phyloP scores from a whole-genome alignment of 2,329 filamentous ascomycete genomes.

The Epichloe sp. region DNA sequence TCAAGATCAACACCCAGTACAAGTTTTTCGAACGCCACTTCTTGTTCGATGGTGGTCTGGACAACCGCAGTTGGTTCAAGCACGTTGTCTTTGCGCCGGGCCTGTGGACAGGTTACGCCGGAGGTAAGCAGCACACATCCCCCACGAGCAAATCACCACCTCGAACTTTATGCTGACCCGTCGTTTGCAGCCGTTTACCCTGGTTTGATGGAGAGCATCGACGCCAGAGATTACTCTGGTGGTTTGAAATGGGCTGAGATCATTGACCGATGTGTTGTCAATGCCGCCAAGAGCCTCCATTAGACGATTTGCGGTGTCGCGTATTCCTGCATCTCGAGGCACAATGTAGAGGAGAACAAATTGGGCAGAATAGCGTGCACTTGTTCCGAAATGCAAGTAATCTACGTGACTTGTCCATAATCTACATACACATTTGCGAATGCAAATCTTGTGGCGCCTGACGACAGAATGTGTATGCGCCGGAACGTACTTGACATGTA shows the following conservation, averaged over 20 bases:
- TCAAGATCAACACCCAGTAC: constrained; percentile 63
- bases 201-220: constrained; percentile 48
- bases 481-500: too few relatives aligned
- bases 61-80: constrained; percentile 80
- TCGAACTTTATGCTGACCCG: constrained; percentile 4
- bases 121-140: constrained; percentile 35
- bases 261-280: constrained; percentile 36
- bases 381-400: background rate
- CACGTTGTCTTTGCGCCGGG: constrained; percentile 89
- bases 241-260: constrained; percentile 47
- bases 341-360: background rate
- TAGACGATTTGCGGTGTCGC: background rate
- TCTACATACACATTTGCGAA: too few relatives aligned
- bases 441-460: too few relatives aligned
- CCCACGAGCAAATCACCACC: background rate
- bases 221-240: constrained; percentile 42
- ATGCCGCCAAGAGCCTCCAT: constrained; percentile 29
- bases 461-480: too few relatives aligned
- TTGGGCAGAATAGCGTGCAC: background rate
- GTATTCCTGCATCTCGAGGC: too few relatives aligned
- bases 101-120: constrained; percentile 81
- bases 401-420: too few relatives aligned
- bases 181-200: constrained; percentile 41
- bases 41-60: constrained; percentile 61
- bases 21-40: constrained; percentile 75